Evolutionary conservation across 495 filamentous ascomycete genomes (phyloP).

Genomic region (Neurospora sp.): DNA sequence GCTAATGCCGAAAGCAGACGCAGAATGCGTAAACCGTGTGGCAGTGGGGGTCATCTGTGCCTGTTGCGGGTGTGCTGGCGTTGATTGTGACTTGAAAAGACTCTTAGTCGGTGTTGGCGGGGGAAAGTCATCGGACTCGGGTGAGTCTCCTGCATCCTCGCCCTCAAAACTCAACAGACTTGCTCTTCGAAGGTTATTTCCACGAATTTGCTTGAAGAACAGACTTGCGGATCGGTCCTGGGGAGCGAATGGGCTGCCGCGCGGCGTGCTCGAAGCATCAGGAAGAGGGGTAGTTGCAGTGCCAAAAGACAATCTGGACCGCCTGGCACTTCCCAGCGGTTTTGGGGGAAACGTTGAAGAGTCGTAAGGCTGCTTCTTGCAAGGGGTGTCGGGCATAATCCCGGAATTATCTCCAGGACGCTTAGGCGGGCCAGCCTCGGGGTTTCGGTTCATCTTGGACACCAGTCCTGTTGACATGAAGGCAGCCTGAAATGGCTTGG

Average conservation of each 20-base stretch:
- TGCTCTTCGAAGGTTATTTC: conserved; percentile 47
- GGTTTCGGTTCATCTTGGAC: conserved; percentile 64
- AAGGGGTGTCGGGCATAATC: conserved; percentile 84
- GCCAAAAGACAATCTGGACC: conserved; percentile 23
- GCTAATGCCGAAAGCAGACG: conserved; percentile 16
- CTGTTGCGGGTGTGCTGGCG: conserved; percentile 10
- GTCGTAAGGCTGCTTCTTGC: conserved; percentile 66
- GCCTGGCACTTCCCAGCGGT: conserved; percentile 41
- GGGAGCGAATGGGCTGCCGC: conserved; percentile 50
- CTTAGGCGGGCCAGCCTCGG: conserved; percentile 46
- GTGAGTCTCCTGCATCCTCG: conserved; percentile 49
- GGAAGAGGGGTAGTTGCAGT: conserved; percentile 56
- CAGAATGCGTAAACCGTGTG: conserved; percentile 18
- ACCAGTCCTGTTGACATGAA: conserved; percentile 93
- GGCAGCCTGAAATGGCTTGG: conserved; percentile 72
- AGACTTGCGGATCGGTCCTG: conserved; percentile 40
- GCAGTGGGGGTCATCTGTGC: conserved; percentile 16
- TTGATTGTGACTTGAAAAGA: conserved; percentile 23
- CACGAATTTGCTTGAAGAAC: conserved; percentile 26
- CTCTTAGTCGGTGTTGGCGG: conserved; percentile 92
- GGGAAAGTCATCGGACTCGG: conserved; percentile 55
- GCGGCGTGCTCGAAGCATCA: conserved; percentile 26
- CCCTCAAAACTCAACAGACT: conserved; percentile 73
- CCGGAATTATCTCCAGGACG: conserved; percentile 20
- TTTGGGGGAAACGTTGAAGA: conserved; percentile 53